Evolutionary conservation across 2,329 filamentous ascomycete species (phyloP).

Genomic region (Zalaria obscura): DNA sequence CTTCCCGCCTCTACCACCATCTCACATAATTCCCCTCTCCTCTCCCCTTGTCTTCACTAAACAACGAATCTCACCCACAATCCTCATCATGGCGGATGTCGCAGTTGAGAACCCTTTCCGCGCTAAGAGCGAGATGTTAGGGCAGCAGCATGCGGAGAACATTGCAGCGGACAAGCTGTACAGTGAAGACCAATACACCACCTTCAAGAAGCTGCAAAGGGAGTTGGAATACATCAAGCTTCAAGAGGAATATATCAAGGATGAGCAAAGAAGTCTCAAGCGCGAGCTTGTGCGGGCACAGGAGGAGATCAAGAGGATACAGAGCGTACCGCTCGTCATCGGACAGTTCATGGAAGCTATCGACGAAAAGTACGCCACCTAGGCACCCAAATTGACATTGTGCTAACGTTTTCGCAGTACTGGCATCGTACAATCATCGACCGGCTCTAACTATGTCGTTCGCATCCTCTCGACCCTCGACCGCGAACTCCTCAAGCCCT

Average conservation of each 20-base stretch:
- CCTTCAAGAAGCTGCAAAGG: slow-evolving; percentile 88
- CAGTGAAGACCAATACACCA: slow-evolving; percentile 75
- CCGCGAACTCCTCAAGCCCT: slow-evolving; percentile 94
- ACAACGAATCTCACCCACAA: too few relatives aligned
- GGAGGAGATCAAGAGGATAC: slow-evolving; percentile 98
- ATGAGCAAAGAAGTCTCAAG: slow-evolving; percentile 97
- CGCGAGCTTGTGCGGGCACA: slow-evolving; percentile 92
- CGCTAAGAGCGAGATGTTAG: too few relatives aligned
- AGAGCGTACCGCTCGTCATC: slow-evolving; percentile 94
- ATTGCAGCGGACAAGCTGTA: too few relatives aligned
- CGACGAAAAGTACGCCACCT: slow-evolving; percentile 71
- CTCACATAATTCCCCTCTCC: too few relatives aligned
- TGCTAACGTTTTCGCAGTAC: slow-evolving; percentile 44
- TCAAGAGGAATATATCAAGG: slow-evolving; percentile 99
- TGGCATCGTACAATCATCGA: slow-evolving; percentile 95
- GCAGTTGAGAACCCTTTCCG: slow-evolving; percentile 59
- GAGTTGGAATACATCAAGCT: slow-evolving; percentile 95
- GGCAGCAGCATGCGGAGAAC: too few relatives aligned
- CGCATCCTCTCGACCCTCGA: slow-evolving; percentile 96
- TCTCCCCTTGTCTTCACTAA: too few relatives aligned
- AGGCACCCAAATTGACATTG: slow-evolving; percentile 6
- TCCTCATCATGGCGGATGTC: slow-evolving; percentile 62
- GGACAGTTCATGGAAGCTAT: slow-evolving; percentile 99
- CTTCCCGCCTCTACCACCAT: too few relatives aligned
- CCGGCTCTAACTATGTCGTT: slow-evolving; percentile 97